These are phyloP conservation scores for Saturnispora halmiae DNA, from an alignment of 805 yeast genomes.

Conservation along the genomic window DNA sequence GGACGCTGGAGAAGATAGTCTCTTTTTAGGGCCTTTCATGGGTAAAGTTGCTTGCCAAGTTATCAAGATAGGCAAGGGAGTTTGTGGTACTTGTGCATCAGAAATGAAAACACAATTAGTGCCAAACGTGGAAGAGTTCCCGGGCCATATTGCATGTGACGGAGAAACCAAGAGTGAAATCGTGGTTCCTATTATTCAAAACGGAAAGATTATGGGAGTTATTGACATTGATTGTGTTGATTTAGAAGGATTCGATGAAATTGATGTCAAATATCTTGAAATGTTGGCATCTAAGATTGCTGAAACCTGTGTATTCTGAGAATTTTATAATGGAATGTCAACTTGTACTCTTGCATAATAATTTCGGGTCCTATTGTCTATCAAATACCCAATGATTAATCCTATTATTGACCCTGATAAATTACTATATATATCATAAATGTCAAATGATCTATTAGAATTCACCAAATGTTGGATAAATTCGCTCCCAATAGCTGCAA, in stretches of 20 bases:
- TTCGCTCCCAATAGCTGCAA: slow-evolving; percentile 42
- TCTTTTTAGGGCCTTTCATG: slow-evolving; percentile 86
- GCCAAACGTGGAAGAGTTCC: slow-evolving; percentile 63
- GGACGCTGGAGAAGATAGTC: slow-evolving; percentile 26
- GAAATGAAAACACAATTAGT: slow-evolving; percentile 60
- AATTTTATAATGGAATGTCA: too few relatives aligned
- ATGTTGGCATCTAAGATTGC: slow-evolving; percentile 45
- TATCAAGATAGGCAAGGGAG: slow-evolving; percentile 74
- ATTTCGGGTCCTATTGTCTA: too few relatives aligned
- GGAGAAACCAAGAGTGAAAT: slow-evolving; percentile 90
- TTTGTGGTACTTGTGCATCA: slow-evolving; percentile 80
- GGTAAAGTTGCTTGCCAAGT: slow-evolving; percentile 95
- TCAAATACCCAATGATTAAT: slow-evolving; percentile 18
- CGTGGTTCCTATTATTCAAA: slow-evolving; percentile 64
- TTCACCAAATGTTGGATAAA: slow-evolving; percentile 36
- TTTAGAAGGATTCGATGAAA: slow-evolving; percentile 54
- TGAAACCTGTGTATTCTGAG: slow-evolving; percentile 33
- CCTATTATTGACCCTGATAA: slow-evolving; percentile 23
- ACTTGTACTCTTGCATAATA: neutral
- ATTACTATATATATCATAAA: slow-evolving; percentile 23
- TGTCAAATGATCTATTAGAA: slow-evolving; percentile 38
- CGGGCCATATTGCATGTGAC: slow-evolving; percentile 96
- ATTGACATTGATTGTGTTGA: slow-evolving; percentile 77
- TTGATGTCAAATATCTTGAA: slow-evolving; percentile 54
- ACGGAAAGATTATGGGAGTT: slow-evolving; percentile 54